Base-by-base conservation (phyloP, 495 filamentous ascomycete species). In the Penicillium bovifimosum region DNA sequence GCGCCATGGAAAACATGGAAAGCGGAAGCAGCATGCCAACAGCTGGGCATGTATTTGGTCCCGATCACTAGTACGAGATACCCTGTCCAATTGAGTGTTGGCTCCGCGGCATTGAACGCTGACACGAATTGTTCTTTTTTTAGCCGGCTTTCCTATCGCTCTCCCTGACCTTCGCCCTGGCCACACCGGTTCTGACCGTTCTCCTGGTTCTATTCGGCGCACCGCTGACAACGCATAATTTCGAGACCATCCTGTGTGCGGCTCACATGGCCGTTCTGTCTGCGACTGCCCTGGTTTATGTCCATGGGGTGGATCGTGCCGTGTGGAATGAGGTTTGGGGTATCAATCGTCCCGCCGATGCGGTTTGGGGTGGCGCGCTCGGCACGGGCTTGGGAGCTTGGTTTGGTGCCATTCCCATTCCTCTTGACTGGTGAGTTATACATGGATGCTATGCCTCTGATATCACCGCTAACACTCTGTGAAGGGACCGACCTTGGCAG, bases 401-500 rank as follows among this genome's bases (percentile, higher is more conserved):
- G 88, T 56, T 91, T 75, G 52, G 77, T 74, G 58, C 66, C 80
- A 84, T 96, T 31, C 95, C 95, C 1, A 97, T 98, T 64, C 95
- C 93, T 16, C 72, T 98, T 55, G 93, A 96, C 66, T 96, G 91
- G 90, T 89, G 76, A 61, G 76, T 76, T 35, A 18, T 38, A 27
- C 44, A 27, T n/a, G 45, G 20, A 2, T 55, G 41, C 57, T 52
- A 44, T 40, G 39, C 53, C 27, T 2, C 52, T 36, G 10, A 2
- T 36, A 33, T 20, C 35, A 13, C 35, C 32, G 52, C 55, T 59
- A 31, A 60, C 28, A 42, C 46, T 24, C 9, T 41, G 39, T 42
- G 11, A 58, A 84, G 82, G 84, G 86, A 89, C 63, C 84, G 93
- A 17, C 91, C 95, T 56, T 98, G 93, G 93, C 93, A 98, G 78